These are phyloP conservation scores for Vanilla planifolia DNA, from an alignment of 106 monocot genomes.

Conservation along the genomic window DNA sequence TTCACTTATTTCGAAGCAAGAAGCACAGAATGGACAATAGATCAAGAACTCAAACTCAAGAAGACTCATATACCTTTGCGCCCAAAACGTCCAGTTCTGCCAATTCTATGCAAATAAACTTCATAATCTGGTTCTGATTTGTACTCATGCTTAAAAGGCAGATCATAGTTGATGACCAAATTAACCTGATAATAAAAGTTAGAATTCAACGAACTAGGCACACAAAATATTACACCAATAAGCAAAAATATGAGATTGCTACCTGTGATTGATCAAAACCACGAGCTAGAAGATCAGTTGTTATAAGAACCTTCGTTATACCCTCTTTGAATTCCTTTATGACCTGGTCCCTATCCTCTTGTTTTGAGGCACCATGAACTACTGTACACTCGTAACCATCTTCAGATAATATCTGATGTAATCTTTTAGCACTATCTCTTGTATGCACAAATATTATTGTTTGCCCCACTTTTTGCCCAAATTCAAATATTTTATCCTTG, in stretches of 20 bases:
- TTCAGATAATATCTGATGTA: conserved; percentile 43
- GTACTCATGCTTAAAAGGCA: conserved; percentile 55
- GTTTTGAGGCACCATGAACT: conserved; percentile 76
- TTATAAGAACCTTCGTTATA: conserved; percentile 82
- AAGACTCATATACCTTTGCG: conserved; percentile 57
- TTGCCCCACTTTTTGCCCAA: conserved; percentile 84
- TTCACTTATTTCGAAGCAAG: background rate
- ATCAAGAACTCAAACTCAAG: background rate
- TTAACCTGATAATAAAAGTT: conserved; percentile 53
- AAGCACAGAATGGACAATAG: background rate
- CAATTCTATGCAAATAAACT: conserved; percentile 92
- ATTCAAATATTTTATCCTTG: conserved; percentile 85
- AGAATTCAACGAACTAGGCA: background rate
- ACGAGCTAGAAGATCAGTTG: conserved; percentile 85
- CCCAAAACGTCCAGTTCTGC: conserved; percentile 92
- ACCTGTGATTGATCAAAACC: conserved; percentile 97
- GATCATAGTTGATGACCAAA: conserved; percentile 90
- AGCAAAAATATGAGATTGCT: background rate
- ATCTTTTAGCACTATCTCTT: conserved; percentile 63
- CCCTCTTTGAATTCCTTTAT: conserved; percentile 89
- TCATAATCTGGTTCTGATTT: conserved; percentile 77
- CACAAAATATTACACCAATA: no score
- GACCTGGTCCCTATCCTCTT: conserved; percentile 74
- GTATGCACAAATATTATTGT: conserved; percentile 92
- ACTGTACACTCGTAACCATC: conserved; percentile 93